phyloP scores from a whole-genome alignment of 345 rosid species.

The Citrus australasica region DNA sequence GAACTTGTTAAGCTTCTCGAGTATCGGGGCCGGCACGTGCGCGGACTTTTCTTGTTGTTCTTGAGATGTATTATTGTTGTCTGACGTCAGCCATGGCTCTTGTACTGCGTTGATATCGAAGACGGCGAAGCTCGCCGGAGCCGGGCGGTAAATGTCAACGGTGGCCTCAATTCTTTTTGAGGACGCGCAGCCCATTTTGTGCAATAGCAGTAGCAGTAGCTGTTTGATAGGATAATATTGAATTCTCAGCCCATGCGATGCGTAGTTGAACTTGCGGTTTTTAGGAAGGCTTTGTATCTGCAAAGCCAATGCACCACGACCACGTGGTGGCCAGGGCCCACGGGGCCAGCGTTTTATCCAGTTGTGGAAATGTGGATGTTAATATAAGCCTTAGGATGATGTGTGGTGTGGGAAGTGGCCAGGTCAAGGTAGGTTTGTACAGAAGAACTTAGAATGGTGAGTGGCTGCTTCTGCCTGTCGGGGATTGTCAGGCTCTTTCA shows the following conservation, averaged over 20 bases:
- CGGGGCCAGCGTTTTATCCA: not conserved
- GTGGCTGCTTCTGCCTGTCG: not conserved
- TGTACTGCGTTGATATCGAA: slow-evolving; percentile 73
- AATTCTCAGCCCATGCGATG: too few species aligned
- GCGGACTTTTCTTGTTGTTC: slow-evolving; percentile 38
- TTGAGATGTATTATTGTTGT: slow-evolving; percentile 5
- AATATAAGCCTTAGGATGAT: not conserved
- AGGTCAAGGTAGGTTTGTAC: slow-evolving; percentile 3
- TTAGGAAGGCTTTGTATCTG: too few species aligned
- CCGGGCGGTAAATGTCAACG: slow-evolving; percentile 69
- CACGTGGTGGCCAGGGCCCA: not conserved
- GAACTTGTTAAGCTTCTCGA: slow-evolving; percentile 51
- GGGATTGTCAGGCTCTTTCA: too few species aligned
- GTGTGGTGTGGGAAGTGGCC: slow-evolving; percentile 11
- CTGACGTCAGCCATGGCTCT: slow-evolving; percentile 73
- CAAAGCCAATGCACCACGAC: too few species aligned
- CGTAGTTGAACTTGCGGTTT: too few species aligned
- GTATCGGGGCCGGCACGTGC: slow-evolving; percentile 36
- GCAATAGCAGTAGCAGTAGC: not conserved
- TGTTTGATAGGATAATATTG: too few species aligned
- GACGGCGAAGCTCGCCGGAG: slow-evolving; percentile 73
- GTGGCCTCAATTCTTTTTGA: slow-evolving; percentile 60
- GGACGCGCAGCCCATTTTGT: slow-evolving; percentile 69
- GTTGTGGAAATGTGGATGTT: not conserved
- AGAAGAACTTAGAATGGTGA: not conserved